phyloP scores from a whole-genome alignment of 139 green algal genomes.

The Prasinococcaceae sp. region DNA sequence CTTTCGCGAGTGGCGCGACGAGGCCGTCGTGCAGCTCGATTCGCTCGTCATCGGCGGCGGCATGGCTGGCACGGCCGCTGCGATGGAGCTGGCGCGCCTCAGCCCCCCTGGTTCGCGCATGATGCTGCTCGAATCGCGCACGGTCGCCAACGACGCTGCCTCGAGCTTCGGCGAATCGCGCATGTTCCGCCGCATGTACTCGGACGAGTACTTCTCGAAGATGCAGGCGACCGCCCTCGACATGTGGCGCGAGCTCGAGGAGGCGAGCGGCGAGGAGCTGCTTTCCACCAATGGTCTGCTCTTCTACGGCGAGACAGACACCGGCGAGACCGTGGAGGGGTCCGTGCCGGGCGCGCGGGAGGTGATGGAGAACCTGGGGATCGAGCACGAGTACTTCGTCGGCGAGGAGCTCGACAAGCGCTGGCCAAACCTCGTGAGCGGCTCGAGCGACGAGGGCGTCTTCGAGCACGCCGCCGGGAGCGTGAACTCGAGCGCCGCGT shows the following conservation, averaged over 20 bases:
- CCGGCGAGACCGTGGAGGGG: slow-evolving; percentile 21
- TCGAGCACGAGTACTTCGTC: slow-evolving; percentile 9
- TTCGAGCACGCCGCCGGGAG: slow-evolving; percentile 14
- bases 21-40: neutral
- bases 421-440: slow-evolving; percentile 1
- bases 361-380: slow-evolving; percentile 6
- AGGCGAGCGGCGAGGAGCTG: slow-evolving; percentile 3
- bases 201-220: slow-evolving; percentile 11
- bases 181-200: slow-evolving; percentile 23
- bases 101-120: neutral
- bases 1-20: neutral
- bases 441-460: slow-evolving; percentile 5
- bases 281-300: slow-evolving; percentile 15
- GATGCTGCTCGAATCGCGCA: neutral
- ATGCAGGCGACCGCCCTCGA: slow-evolving; percentile 15
- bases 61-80: slow-evolving; percentile 5
- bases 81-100: slow-evolving; percentile 1
- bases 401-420: neutral
- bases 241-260: slow-evolving; percentile 15
- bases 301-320: slow-evolving; percentile 22
- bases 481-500: neutral
- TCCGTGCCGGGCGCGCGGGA: neutral
- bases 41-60: slow-evolving; percentile 2
- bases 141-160: neutral
- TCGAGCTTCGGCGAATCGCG: slow-evolving; percentile 12